Conservation (phyloP, 768 basidiomycete species). For the Macrolepiota dolichaula region DNA sequence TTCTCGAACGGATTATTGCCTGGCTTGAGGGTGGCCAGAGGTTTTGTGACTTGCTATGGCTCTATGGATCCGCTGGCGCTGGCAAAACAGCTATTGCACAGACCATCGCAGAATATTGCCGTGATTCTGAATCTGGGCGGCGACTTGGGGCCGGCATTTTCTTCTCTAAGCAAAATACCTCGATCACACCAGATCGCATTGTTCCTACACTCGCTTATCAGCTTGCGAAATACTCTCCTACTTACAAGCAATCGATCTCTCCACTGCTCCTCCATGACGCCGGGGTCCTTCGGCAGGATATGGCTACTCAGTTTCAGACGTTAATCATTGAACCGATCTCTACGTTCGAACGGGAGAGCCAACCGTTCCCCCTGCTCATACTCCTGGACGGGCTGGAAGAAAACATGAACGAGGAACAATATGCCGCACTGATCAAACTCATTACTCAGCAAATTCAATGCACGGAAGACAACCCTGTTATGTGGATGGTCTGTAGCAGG, state of each 20-base stretch:
- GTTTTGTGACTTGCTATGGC: not conserved
- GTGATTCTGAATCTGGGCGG: not conserved
- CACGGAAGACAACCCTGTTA: not conserved
- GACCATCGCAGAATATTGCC: not conserved
- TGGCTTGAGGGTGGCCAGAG: not conserved
- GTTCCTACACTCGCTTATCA: not conserved
- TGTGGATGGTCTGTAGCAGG: not conserved
- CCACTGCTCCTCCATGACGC: not conserved
- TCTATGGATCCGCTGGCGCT: not conserved
- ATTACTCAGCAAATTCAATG: not conserved
- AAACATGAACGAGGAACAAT: not conserved
- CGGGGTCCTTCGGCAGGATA: not conserved
- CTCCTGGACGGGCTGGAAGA: not conserved
- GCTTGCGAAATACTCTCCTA: not conserved
- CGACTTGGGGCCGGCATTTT: constrained; percentile 6
- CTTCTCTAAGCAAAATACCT: not conserved
- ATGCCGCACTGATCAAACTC: not conserved
- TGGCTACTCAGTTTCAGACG: not conserved
- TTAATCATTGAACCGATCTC: not conserved
- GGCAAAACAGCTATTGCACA: not conserved
- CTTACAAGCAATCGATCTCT: not conserved
- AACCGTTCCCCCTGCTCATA: not conserved
- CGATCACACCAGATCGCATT: not conserved
- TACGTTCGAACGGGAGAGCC: not conserved
- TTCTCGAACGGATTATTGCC: not conserved